A percentile compares a stretch with the other conserved stretches of the same genome.
Evolutionary conservation across 2,329 filamentous ascomycete genomes (phyloP).

Genomic region (Fusarium newnesense): DNA sequence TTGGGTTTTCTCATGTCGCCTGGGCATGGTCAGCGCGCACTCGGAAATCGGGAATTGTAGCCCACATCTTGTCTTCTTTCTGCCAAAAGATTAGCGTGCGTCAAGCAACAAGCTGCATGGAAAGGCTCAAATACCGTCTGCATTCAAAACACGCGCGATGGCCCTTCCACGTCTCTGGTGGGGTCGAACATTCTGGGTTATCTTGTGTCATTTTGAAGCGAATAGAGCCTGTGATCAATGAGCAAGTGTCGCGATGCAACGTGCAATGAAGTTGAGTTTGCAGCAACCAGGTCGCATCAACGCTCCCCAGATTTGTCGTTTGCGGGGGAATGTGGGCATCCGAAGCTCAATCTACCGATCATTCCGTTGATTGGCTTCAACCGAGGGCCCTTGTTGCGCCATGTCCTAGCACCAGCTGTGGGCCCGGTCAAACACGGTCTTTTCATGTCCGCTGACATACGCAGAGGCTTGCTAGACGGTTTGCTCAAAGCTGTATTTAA

Average conservation of each 20-base stretch:
- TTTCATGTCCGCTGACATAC: background rate
- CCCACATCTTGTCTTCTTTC: background rate
- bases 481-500: background rate
- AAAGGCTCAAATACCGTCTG: background rate
- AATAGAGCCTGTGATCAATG: background rate
- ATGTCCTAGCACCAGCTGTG: background rate
- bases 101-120: fast-evolving
- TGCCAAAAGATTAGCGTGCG: background rate
- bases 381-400: background rate
- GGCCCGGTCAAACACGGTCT: background rate
- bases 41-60: fast-evolving
- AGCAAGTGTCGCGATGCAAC: background rate
- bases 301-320: background rate
- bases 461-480: background rate
- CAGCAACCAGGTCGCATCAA: background rate
- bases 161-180: background rate
- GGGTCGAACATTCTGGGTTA: background rate
- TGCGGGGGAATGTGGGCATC: background rate
- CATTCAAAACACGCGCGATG: background rate
- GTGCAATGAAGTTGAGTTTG: background rate
- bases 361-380: background rate
- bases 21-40: fast-evolving
- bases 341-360: background rate
- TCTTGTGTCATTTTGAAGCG: background rate
- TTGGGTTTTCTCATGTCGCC: background rate